Evolutionary conservation across 768 basidiomycete genomes (phyloP), one percentile per base, ranked within the genome.

Genomic region (Lactarius quietus): DNA sequence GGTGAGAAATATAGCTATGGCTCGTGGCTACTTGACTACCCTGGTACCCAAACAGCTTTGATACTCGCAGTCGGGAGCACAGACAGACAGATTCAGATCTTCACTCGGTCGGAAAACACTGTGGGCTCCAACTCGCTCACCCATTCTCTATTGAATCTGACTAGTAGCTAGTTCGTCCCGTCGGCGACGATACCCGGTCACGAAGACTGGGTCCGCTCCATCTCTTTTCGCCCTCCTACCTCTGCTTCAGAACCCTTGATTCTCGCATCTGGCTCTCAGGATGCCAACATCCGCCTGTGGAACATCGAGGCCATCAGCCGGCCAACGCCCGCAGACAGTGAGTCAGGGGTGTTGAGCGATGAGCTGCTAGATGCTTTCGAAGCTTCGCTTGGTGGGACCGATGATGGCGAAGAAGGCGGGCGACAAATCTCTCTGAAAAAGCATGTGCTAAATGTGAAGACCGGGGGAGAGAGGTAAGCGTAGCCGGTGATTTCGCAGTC

Each of bases 211-310:
- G 83, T 98, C 61, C 86, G 90, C 60, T 81, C 86, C 65, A 83
- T 98, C 41, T 82, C 87, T 2, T 94, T 98, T 74, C 79, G 79
- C 53, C 51, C 70, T 1, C 76, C 80, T 14, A 54, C 62, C 20
- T 67, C 71, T 6, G 66, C 73, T 4, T 72, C 74, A 1, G 78
- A 81, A n/a, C 77, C 81, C 35, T 79, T 98, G 9, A 73, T 90
- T 0, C 80, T 99, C 41, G 95, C 97, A 1, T 95, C 95, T 28
- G 97, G 94, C 1, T 95, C 95, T 10, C 97, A 98, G 76, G 97
- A 99, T 73, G 86, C 87, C 9, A 95, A 92, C 33, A 92, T 98
- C 60, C 87, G 97, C 45, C 78, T 98, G 5, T 99, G 97, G 97
- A 87, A 86, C 63, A 86, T 99, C 67, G 85, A 89, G 52, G 72